Conservation (phyloP, 2,329 filamentous ascomycete genomes). For the Pseudogymnoascus sp. region DNA sequence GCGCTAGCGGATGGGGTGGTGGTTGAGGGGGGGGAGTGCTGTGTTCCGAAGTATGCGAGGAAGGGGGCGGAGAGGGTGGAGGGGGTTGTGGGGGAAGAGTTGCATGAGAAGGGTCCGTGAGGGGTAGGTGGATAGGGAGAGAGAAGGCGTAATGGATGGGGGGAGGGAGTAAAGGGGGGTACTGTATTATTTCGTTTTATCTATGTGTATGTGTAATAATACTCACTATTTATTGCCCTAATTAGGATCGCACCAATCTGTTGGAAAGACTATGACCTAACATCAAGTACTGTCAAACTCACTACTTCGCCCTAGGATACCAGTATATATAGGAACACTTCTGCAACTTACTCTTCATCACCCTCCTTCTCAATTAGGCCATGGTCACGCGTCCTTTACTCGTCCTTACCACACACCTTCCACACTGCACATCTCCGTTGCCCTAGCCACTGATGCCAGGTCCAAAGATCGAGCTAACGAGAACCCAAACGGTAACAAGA, state of each 20-base stretch:
- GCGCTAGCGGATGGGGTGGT: conserved; percentile 42
- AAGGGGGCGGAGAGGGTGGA: background rate
- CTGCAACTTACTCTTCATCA: too few species aligned
- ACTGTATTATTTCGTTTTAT: background rate
- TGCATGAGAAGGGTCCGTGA: conserved; percentile 3
- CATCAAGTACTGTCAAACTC: background rate
- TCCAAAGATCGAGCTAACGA: background rate
- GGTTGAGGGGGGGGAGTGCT: conserved; percentile 46
- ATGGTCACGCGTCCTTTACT: too few species aligned
- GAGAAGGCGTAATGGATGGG: background rate
- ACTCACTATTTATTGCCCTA: background rate
- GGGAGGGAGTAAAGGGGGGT: background rate
- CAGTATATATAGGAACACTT: too few species aligned
- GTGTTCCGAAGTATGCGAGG: conserved; percentile 37
- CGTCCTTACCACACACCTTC: background rate
- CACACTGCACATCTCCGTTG: background rate
- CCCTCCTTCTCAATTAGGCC: too few species aligned
- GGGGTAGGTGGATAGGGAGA: background rate
- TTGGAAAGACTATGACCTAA: background rate
- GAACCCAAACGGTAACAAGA: background rate
- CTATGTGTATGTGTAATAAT: background rate
- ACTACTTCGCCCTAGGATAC: background rate
- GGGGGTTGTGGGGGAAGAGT: background rate
- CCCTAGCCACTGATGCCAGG: background rate
- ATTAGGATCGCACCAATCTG: too few species aligned